phyloP scores from a whole-genome alignment of 768 basidiomycete species.

The Suillus luteus region DNA sequence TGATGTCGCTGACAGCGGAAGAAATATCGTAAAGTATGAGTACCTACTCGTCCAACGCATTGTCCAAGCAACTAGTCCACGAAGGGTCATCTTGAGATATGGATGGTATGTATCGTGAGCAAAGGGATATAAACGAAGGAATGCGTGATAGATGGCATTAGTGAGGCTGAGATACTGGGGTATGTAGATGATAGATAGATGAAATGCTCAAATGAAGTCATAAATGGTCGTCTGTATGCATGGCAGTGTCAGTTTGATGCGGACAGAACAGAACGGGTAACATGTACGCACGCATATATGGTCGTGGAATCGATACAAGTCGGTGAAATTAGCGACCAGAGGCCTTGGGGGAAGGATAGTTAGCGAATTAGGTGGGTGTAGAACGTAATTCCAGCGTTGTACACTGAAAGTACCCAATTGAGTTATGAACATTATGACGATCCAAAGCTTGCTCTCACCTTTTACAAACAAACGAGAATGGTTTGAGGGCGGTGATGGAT shows the following conservation, averaged over 20 bases:
- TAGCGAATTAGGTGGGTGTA: slow-evolving; percentile 29
- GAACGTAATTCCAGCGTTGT: slow-evolving; percentile 26
- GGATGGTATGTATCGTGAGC: slow-evolving; percentile 19
- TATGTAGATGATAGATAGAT: slow-evolving; percentile 30
- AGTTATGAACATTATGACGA: slow-evolving; percentile 3
- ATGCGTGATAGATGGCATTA: slow-evolving; percentile 21
- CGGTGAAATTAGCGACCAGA: slow-evolving; percentile 31
- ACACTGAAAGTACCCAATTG: slow-evolving; percentile 25
- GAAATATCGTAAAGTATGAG: neutral
- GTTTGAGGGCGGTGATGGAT: neutral
- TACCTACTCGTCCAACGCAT: neutral
- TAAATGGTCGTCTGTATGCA: slow-evolving; percentile 30
- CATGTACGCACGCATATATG: slow-evolving; percentile 20
- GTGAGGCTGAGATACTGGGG: slow-evolving; percentile 26
- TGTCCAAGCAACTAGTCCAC: slow-evolving; percentile 4
- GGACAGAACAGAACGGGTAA: neutral
- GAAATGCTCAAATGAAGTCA: slow-evolving; percentile 21
- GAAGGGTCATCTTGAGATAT: slow-evolving; percentile 9
- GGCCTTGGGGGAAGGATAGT: slow-evolving; percentile 26
- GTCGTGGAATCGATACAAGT: slow-evolving; percentile 31
- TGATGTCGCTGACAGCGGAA: neutral
- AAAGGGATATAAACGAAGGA: slow-evolving; percentile 28
- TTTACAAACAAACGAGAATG: slow-evolving; percentile 24
- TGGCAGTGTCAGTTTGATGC: slow-evolving; percentile 15
- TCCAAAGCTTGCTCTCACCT: slow-evolving; percentile 18